phyloP scores from a whole-genome alignment of 2,329 filamentous ascomycete species.

The Calonectria henricotiae region DNA sequence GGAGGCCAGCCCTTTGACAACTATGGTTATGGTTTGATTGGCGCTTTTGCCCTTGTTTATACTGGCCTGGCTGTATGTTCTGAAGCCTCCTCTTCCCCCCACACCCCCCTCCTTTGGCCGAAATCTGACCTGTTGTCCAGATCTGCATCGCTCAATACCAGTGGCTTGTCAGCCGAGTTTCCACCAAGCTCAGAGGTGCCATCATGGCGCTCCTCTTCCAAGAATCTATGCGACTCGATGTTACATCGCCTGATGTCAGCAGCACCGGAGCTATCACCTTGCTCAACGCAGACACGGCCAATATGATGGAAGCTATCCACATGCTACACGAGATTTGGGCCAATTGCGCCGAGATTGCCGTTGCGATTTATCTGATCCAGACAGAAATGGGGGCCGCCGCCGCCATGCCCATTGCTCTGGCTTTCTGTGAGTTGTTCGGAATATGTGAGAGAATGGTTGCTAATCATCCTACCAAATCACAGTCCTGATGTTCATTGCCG shows the following conservation, averaged over 20 bases:
- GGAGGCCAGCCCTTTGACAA: slow-evolving; percentile 45
- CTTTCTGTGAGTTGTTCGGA: slow-evolving; percentile 59
- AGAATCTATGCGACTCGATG: slow-evolving; percentile 46
- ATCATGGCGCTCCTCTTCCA: slow-evolving; percentile 51
- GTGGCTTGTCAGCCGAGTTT: slow-evolving; percentile 47
- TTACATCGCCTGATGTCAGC: slow-evolving; percentile 43
- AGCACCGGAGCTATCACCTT: slow-evolving; percentile 50
- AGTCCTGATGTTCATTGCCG: slow-evolving; percentile 56
- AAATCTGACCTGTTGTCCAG: slow-evolving; percentile 20
- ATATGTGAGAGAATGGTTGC: not conserved
- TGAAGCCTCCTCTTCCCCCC: not conserved
- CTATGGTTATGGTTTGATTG: slow-evolving; percentile 51
- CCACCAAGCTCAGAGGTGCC: slow-evolving; percentile 51
- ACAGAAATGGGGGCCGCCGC: slow-evolving; percentile 61
- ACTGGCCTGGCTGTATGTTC: slow-evolving; percentile 48
- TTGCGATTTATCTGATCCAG: slow-evolving; percentile 52
- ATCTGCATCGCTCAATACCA: slow-evolving; percentile 49
- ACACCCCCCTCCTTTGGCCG: too few species aligned
- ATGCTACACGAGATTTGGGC: slow-evolving; percentile 49
- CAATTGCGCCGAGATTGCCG: slow-evolving; percentile 48
- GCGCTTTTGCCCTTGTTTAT: slow-evolving; percentile 52
- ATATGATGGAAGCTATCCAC: slow-evolving; percentile 46
- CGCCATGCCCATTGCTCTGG: slow-evolving; percentile 62
- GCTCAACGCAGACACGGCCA: slow-evolving; percentile 52
- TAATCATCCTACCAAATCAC: slow-evolving; percentile 32